These are phyloP conservation scores for Zalaria obscura DNA, from an alignment of 2,329 filamentous ascomycete genomes.

Conservation along the genomic window DNA sequence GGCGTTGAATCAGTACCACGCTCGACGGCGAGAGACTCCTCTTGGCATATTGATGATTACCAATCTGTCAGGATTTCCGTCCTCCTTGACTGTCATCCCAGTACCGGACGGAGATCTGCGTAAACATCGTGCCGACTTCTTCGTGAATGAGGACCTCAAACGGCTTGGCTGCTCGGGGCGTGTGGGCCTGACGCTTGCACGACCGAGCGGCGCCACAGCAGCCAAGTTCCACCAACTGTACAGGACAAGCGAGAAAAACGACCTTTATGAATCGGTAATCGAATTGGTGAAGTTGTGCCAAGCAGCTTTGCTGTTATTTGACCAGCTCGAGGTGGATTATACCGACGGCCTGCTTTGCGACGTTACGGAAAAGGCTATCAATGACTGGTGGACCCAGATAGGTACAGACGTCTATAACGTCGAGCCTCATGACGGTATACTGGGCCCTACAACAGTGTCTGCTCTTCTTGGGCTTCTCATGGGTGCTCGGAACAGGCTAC, in stretches of 20 bases:
- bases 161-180: slow-evolving; percentile 82
- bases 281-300: slow-evolving; percentile 89
- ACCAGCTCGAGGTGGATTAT: slow-evolving; percentile 74
- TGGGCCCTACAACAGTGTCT: slow-evolving; percentile 83
- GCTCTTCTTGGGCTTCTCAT: slow-evolving; percentile 77
- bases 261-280: slow-evolving; percentile 63
- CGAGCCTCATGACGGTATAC: slow-evolving; percentile 81
- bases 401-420: slow-evolving; percentile 84
- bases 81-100: slow-evolving; percentile 78
- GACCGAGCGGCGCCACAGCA: slow-evolving; percentile 66
- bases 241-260: slow-evolving; percentile 68
- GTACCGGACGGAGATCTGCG: slow-evolving; percentile 77
- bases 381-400: slow-evolving; percentile 93
- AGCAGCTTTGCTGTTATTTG: slow-evolving; percentile 74
- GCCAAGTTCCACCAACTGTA: slow-evolving; percentile 90
- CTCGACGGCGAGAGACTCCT: slow-evolving; percentile 65
- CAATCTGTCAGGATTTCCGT: slow-evolving; percentile 83
- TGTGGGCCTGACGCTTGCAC: slow-evolving; percentile 66
- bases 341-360: slow-evolving; percentile 89
- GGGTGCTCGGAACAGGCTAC: slow-evolving; percentile 78
- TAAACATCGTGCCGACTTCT: slow-evolving; percentile 68
- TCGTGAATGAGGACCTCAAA: slow-evolving; percentile 91
- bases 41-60: slow-evolving; percentile 85
- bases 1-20: slow-evolving; percentile 73
- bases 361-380: slow-evolving; percentile 75